Evolutionary conservation across 2,329 filamentous ascomycete genomes (phyloP).

Genomic region (Aspergillus fructus): DNA sequence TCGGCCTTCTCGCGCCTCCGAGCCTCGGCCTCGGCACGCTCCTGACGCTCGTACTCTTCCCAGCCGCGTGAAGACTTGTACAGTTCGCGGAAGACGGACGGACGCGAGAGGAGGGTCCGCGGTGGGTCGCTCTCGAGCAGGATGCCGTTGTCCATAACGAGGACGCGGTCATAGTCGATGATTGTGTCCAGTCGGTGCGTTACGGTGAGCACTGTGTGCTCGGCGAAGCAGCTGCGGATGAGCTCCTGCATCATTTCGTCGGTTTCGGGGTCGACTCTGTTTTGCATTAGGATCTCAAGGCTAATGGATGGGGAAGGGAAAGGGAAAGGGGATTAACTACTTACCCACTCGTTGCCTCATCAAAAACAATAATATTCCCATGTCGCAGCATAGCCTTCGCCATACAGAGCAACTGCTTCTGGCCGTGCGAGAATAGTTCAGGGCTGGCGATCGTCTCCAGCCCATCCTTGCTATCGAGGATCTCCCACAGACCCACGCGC

Average conservation of each 20-base stretch:
- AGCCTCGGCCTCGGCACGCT: too few relatives aligned
- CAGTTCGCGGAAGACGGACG: too few relatives aligned
- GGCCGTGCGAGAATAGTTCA: background rate
- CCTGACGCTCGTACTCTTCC: too few relatives aligned
- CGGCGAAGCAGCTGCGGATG: background rate
- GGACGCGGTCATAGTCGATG: background rate
- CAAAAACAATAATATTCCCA: background rate
- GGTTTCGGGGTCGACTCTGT: background rate
- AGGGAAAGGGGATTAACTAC: too few relatives aligned
- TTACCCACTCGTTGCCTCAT: background rate
- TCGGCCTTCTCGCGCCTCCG: too few relatives aligned
- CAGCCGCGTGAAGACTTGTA: too few relatives aligned
- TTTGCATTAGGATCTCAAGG: too few relatives aligned
- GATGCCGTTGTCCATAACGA: background rate
- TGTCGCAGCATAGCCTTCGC: background rate
- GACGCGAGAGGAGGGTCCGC: background rate
- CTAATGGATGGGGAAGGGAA: too few relatives aligned
- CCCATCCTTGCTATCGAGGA: background rate
- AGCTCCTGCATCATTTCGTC: background rate
- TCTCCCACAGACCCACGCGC: background rate
- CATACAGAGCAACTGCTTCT: background rate
- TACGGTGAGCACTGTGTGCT: background rate
- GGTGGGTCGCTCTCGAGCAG: background rate
- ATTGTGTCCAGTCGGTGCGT: background rate
- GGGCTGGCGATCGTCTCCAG: background rate